Percentiles rank a stretch among this genome's conserved stretches.
Conservation (phyloP, 2,329 filamentous ascomycete species). For the Cladophialophora yegresii region DNA sequence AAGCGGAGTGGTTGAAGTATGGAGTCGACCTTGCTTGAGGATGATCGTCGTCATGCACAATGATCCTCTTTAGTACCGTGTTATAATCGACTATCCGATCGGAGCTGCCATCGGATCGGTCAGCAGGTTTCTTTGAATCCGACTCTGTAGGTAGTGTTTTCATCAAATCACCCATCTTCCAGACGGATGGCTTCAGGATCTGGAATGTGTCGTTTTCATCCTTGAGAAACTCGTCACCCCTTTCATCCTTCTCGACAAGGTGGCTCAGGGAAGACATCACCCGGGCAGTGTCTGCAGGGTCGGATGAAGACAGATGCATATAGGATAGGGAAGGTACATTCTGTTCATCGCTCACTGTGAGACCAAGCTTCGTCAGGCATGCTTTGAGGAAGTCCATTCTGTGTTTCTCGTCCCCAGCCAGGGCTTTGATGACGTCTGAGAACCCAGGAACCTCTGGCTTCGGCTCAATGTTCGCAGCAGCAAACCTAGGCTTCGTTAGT, state of each 20-base stretch:
- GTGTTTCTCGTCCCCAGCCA: constrained; percentile 68
- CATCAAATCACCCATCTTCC: constrained; percentile 59
- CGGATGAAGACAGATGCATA: constrained; percentile 75
- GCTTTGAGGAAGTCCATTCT: constrained; percentile 76
- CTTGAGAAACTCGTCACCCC: constrained; percentile 70
- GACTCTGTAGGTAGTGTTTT: constrained; percentile 51
- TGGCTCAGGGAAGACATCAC: constrained; percentile 64
- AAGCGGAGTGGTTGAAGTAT: constrained; percentile 80
- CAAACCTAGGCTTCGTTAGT: constrained; percentile 63
- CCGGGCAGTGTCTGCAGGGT: constrained; percentile 65
- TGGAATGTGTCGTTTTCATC: constrained; percentile 82
- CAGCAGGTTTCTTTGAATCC: constrained; percentile 40
- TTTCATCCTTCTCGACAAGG: constrained; percentile 67
- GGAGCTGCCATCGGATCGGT: constrained; percentile 39
- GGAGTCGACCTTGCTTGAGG: constrained; percentile 75
- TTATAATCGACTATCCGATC: constrained; percentile 74
- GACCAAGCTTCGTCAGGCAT: constrained; percentile 75
- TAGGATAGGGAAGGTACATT: constrained; percentile 76
- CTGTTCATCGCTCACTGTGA: constrained; percentile 72
- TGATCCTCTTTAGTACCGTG: constrained; percentile 69
- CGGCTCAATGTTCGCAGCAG: constrained; percentile 71
- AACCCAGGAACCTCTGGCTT: constrained; percentile 70
- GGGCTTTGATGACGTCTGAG: constrained; percentile 64
- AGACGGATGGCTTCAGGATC: constrained; percentile 67
- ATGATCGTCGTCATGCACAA: constrained; percentile 68